These are phyloP conservation scores for Aspergillus hortae DNA, from an alignment of 2,329 filamentous ascomycete genomes.

Conservation along the genomic window DNA sequence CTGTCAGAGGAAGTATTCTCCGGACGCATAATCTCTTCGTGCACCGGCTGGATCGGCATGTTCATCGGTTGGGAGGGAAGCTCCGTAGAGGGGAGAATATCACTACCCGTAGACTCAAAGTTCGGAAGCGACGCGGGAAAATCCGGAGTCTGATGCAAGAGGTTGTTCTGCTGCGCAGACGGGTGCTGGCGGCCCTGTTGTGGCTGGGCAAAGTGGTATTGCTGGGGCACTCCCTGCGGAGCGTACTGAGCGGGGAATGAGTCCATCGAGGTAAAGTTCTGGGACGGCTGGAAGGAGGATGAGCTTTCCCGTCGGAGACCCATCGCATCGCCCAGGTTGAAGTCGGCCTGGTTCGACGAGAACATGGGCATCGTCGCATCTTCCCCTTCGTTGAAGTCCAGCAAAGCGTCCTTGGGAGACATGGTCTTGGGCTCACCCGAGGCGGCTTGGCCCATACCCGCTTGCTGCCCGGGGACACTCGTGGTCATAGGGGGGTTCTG, in stretches of 20 bases:
- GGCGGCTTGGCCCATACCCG: constrained; percentile 26
- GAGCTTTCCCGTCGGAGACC: constrained; percentile 36
- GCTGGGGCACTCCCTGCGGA: constrained; percentile 46
- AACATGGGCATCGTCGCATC: constrained; percentile 64
- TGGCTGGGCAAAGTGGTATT: constrained; percentile 44
- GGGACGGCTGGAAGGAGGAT: constrained; percentile 32
- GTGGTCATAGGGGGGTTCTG: constrained; percentile 41
- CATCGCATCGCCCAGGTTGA: constrained; percentile 44
- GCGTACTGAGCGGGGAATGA: constrained; percentile 40
- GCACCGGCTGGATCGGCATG: constrained; percentile 34
- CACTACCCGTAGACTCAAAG: constrained; percentile 60
- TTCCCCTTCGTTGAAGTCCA: constrained; percentile 76
- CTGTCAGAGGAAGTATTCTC: constrained; percentile 66
- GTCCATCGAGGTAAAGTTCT: constrained; percentile 40
- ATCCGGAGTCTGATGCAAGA: constrained; percentile 48
- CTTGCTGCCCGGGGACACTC: constrained; percentile 30
- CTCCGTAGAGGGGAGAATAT: constrained; percentile 32
- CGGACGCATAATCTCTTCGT: constrained; percentile 51
- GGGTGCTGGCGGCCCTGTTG: constrained; percentile 23
- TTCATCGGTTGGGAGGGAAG: constrained; percentile 34
- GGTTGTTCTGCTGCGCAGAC: constrained; percentile 26
- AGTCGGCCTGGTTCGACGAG: constrained; percentile 57
- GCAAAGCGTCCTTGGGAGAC: constrained; percentile 84
- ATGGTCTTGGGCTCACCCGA: constrained; percentile 70
- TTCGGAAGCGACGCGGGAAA: constrained; percentile 59